phyloP scores from a whole-genome alignment of 805 yeast genomes.

The Suhomyces xylopsoci region DNA sequence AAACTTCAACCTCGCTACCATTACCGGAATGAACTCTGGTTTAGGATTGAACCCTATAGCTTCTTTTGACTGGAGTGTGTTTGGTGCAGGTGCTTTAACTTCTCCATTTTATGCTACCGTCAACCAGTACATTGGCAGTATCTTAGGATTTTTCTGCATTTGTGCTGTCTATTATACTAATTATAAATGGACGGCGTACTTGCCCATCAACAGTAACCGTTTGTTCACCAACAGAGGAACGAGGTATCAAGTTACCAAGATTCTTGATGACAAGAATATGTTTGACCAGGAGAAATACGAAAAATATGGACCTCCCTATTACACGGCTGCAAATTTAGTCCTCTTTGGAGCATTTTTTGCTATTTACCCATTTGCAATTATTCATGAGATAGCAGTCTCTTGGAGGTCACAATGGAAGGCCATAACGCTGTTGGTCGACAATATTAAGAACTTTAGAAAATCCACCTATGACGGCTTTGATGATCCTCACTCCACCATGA shows the following conservation, averaged over 20 bases:
- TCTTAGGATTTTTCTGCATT: conserved; percentile 17
- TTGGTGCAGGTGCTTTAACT: not conserved
- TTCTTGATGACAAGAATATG: not conserved
- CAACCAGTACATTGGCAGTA: conserved; percentile 15
- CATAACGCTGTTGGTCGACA: conserved; percentile 9
- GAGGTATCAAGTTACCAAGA: not conserved
- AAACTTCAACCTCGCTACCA: conserved; percentile 45
- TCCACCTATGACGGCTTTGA: conserved; percentile 32
- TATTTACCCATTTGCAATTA: conserved; percentile 21
- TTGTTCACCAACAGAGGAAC: conserved; percentile 9
- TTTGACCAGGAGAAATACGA: conserved; percentile 21
- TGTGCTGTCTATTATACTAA: conserved; percentile 20
- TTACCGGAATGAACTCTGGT: conserved; percentile 45
- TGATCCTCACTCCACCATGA: conserved; percentile 33
- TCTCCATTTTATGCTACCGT: not conserved
- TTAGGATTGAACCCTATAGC: conserved; percentile 6
- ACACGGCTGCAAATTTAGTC: conserved; percentile 25
- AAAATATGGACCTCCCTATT: conserved; percentile 26
- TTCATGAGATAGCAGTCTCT: conserved; percentile 15
- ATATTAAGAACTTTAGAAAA: conserved; percentile 14
- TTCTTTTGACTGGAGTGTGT: conserved; percentile 3
- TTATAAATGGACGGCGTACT: conserved; percentile 21
- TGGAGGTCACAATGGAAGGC: conserved; percentile 12
- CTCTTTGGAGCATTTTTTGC: conserved; percentile 26
- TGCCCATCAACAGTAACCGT: conserved; percentile 16